phyloP scores from a whole-genome alignment of 2,329 filamentous ascomycete genomes.

The Graphilbum ipis-grandicollis region DNA sequence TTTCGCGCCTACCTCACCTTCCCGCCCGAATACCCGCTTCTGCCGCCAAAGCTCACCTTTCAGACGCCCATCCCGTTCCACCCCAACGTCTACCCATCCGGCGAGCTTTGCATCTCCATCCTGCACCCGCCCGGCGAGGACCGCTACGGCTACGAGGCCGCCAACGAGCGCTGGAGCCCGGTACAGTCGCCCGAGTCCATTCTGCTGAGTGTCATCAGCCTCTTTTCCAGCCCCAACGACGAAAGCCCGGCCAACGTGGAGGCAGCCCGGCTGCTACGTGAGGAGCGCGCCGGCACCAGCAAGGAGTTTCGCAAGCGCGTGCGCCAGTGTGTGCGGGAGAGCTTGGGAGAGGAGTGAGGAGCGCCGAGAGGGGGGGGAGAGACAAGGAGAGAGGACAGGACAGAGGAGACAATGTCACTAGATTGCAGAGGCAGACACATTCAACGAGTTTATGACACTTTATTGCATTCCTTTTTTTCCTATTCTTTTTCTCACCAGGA shows the following conservation, averaged over 20 bases:
- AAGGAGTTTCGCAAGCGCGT: conserved; percentile 67
- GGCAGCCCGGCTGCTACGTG: conserved; percentile 73
- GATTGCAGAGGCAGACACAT: no score
- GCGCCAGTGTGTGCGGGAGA: conserved; percentile 63
- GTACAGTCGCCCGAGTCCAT: conserved; percentile 95
- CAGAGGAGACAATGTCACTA: no score
- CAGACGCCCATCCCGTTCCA: conserved; percentile 72
- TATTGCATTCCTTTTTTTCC: not conserved
- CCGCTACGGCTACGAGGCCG: conserved; percentile 81
- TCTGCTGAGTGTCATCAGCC: conserved; percentile 75
- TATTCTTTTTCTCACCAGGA: not conserved
- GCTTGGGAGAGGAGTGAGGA: conserved; percentile 50
- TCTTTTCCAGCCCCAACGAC: conserved; percentile 84
- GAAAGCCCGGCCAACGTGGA: conserved; percentile 93
- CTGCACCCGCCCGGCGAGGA: conserved; percentile 91
- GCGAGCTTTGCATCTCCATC: conserved; percentile 91
- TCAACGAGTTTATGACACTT: no score
- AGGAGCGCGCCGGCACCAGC: conserved; percentile 44
- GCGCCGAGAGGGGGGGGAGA: not conserved
- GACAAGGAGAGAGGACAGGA: not conserved
- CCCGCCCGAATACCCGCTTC: conserved; percentile 68
- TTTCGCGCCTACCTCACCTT: conserved; percentile 78
- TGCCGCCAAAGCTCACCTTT: conserved; percentile 81
- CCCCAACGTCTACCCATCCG: conserved; percentile 80
- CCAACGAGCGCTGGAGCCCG: conserved; percentile 81